These are phyloP conservation scores for Phytophthora capsici DNA, from an alignment of 352 stramenopile genomes.

Conservation along the genomic window DNA sequence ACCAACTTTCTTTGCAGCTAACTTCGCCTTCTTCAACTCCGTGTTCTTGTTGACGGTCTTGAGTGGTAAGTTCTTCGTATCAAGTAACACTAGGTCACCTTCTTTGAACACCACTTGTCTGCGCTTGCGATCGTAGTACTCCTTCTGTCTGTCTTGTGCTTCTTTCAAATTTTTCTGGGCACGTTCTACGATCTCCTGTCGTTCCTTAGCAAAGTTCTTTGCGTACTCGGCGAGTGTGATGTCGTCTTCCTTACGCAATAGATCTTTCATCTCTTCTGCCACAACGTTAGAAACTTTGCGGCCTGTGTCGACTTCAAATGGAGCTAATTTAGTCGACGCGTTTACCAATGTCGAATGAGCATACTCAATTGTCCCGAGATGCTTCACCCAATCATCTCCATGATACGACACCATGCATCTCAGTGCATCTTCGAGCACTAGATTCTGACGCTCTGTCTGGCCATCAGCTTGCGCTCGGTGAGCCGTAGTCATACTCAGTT, in stretches of 20 bases:
- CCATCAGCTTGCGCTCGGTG: slow-evolving; percentile 25
- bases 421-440: slow-evolving; percentile 20
- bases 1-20: slow-evolving; percentile 13
- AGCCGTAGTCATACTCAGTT: slow-evolving; percentile 23
- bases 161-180: slow-evolving; percentile 13
- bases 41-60: slow-evolving; percentile 16
- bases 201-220: slow-evolving; percentile 14
- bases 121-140: slow-evolving; percentile 24
- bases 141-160: slow-evolving; percentile 18
- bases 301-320: slow-evolving; percentile 24
- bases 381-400: slow-evolving; percentile 13
- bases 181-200: slow-evolving; percentile 16
- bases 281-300: slow-evolving; percentile 7
- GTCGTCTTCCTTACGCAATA: slow-evolving; percentile 1
- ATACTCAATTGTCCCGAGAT: slow-evolving; percentile 24
- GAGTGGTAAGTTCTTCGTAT: slow-evolving; percentile 20
- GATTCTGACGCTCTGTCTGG: slow-evolving; percentile 20
- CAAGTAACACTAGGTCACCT: slow-evolving; percentile 12
- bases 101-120: slow-evolving; percentile 12
- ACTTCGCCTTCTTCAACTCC: slow-evolving; percentile 17
- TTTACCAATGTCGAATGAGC: slow-evolving; percentile 19
- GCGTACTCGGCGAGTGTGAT: slow-evolving; percentile 12
- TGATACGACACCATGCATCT: slow-evolving; percentile 25
- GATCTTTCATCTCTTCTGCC: slow-evolving; percentile 9
- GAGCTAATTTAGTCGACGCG: slow-evolving; percentile 9